Base-by-base conservation (phyloP, 495 filamentous ascomycete genomes). In the Tuber melanosporum region DNA sequence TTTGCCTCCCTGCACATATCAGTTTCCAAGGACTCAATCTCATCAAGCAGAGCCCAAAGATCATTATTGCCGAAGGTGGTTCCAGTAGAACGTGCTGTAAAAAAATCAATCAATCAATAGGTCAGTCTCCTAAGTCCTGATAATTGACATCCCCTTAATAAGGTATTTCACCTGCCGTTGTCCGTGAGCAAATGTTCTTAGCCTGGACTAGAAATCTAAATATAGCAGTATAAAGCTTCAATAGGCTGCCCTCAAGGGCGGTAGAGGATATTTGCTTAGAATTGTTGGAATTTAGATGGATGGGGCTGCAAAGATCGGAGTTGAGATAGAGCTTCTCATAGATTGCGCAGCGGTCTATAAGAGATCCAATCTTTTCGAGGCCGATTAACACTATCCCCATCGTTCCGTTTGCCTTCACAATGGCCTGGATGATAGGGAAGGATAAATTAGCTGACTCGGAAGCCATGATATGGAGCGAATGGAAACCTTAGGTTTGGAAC, bases 281-380 rank as follows among this genome's bases (percentile, higher is more conserved):
- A 17, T 52, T 19, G 22, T 32, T 52, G 12, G 19, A 42, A 17
- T 32, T 41, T n/a, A 41, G 44, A 3, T 44, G 66, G 17, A 71
- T 39, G 8, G 49, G 49, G 49, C 8, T 57, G 49, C 10, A n/a
- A 15, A 77, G 41, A 14, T 47, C 41, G 9, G 46, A 70, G 36
- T 70, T 74, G n/a, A 84, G 74, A 82, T 85, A 85, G 10, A 84
- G 71, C 17, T 74, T 66, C 72, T 85, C 84, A 46, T 81, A 80
- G 70, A 84, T 69, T 2, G 77, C 70, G 73, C 76, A 84, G 49
- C 81, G 71, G 70, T 77, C 77, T 41, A 84, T 82, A 26, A 85
- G 44, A 26, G 81, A 78, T 14, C 78, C 75, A 71, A 83, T 76
- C 52, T 76, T 74, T 42, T 83, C 84, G 71, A 85, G 62, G 22